Conservation (phyloP, 345 rosid species). For the Corymbia maculata region DNA sequence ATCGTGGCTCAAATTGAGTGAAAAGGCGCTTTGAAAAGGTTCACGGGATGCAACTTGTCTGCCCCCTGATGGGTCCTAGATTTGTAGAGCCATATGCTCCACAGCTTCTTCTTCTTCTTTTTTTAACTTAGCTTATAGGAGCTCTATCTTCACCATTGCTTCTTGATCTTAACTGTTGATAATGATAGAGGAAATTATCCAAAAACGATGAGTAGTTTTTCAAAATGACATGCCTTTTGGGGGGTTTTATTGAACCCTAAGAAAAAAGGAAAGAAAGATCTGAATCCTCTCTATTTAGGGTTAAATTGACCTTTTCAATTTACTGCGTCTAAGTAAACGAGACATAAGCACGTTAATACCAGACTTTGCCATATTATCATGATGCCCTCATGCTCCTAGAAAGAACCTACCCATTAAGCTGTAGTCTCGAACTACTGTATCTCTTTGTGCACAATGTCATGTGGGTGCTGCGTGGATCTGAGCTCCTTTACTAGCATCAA, state of each 20-base stretch:
- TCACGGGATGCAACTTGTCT: background rate
- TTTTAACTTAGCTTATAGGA: background rate
- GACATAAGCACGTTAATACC: background rate
- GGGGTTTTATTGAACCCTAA: background rate
- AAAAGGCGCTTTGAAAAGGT: background rate
- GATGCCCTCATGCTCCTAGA: background rate
- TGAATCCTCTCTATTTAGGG: background rate
- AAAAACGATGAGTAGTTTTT: background rate
- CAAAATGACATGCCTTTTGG: background rate
- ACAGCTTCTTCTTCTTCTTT: background rate
- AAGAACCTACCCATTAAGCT: background rate
- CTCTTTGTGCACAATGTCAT: background rate
- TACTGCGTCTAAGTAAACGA: background rate
- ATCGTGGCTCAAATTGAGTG: background rate
- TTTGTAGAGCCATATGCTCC: background rate
- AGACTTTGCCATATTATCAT: background rate
- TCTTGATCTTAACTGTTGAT: background rate
- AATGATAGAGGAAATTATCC: background rate
- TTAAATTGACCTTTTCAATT: background rate
- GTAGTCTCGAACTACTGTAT: background rate
- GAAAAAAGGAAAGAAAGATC: background rate
- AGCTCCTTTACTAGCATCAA: background rate
- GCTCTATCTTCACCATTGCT: background rate
- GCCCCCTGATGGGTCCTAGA: background rate
- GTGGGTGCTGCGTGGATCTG: background rate